phyloP scores from a whole-genome alignment of 1,139 yeast genomes.

The Hemisphaericaspora xylofermentans region DNA sequence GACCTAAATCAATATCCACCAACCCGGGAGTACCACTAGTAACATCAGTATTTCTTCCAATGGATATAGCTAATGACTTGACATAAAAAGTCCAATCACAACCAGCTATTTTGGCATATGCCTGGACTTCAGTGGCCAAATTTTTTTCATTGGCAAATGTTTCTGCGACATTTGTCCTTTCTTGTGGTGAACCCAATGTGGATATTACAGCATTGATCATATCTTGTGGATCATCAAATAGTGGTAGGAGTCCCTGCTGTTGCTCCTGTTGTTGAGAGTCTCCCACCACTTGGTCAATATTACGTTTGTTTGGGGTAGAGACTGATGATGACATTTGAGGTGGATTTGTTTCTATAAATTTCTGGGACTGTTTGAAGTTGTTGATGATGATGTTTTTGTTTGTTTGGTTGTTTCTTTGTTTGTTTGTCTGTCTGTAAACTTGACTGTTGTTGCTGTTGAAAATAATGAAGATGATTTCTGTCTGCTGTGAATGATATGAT shows the following conservation, averaged over 20 bases:
- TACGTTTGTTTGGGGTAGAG: neutral
- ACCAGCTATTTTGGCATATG: conserved; percentile 96
- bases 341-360: neutral
- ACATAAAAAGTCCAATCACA: conserved; percentile 91
- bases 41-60: conserved; percentile 82
- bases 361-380: neutral
- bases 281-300: neutral
- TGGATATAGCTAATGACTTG: conserved; percentile 69
- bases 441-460: neutral
- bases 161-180: conserved; percentile 49
- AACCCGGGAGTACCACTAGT: conserved; percentile 16
- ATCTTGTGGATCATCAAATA: conserved; percentile 51
- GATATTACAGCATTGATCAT: conserved; percentile 54
- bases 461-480: neutral
- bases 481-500: neutral
- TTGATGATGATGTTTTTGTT: neutral
- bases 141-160: conserved; percentile 66
- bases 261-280: neutral
- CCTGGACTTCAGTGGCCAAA: conserved; percentile 84
- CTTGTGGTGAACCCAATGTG: conserved; percentile 48
- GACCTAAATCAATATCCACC: conserved; percentile 90
- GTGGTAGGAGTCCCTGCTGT: neutral
- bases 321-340: neutral
- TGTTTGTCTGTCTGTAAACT: neutral
- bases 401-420: neutral